These are phyloP conservation scores for Hericium rajendrae DNA, from an alignment of 768 basidiomycete species.

Conservation along the genomic window DNA sequence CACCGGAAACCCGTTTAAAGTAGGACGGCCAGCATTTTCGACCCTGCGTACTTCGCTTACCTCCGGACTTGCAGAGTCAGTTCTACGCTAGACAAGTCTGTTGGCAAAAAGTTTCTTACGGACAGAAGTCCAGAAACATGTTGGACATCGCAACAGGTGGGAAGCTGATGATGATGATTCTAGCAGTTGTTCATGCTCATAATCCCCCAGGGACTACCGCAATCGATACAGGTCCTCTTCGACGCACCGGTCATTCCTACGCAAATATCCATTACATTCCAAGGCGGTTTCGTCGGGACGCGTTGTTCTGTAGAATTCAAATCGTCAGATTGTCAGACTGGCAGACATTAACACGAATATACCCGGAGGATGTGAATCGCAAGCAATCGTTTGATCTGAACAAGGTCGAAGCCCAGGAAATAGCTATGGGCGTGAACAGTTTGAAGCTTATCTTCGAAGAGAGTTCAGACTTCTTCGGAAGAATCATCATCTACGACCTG, in stretches of 20 bases:
- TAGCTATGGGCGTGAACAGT: conserved; percentile 27
- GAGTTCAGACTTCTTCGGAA: conserved; percentile 81
- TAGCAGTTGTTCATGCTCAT: not conserved
- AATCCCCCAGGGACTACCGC: conserved; percentile 55
- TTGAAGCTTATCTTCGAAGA: conserved; percentile 67
- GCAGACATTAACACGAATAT: conserved; percentile 45
- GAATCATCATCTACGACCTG: conserved; percentile 67
- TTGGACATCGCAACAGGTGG: conserved; percentile 76
- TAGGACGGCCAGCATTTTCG: not conserved
- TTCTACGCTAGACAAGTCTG: conserved; percentile 67
- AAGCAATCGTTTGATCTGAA: conserved; percentile 55
- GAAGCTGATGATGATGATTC: not conserved
- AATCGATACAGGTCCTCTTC: conserved; percentile 62
- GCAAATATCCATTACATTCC: conserved; percentile 58
- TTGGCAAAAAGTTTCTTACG: conserved; percentile 58
- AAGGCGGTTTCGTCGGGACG: conserved; percentile 80
- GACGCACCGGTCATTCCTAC: conserved; percentile 40
- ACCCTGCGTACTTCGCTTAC: not conserved
- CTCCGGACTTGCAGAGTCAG: conserved; percentile 48
- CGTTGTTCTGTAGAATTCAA: conserved; percentile 29
- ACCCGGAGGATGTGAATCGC: conserved; percentile 74
- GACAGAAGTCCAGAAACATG: conserved; percentile 72
- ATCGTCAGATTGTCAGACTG: conserved; percentile 30
- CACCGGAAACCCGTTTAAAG: conserved; percentile 14
- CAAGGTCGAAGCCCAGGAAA: conserved; percentile 10